phyloP scores from a whole-genome alignment of 129 eudicot species.

The Escallonia herrerae region DNA sequence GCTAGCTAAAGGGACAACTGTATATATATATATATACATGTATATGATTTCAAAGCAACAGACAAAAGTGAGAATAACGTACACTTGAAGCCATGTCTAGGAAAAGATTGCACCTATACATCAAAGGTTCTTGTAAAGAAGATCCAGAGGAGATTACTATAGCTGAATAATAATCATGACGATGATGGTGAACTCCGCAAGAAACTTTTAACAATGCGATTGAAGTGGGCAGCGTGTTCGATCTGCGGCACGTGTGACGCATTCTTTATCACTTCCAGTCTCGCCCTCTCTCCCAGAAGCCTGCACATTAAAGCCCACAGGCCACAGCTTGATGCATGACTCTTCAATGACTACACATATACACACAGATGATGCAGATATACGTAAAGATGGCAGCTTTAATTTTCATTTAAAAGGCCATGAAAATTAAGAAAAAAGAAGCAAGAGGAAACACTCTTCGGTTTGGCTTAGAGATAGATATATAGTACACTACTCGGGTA shows the following conservation, averaged over 20 bases:
- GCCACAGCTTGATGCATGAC: too few relatives aligned
- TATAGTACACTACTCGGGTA: too few relatives aligned
- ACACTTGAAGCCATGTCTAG: not conserved
- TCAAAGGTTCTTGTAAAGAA: conserved; percentile 1
- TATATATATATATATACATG: not conserved
- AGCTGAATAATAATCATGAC: not conserved
- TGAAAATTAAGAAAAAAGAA: too few relatives aligned
- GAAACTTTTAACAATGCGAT: conserved; percentile 40
- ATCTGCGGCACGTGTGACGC: conserved; percentile 59
- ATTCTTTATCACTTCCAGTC: conserved; percentile 54
- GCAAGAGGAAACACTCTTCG: too few relatives aligned
- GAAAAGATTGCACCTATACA: conserved; percentile 14
- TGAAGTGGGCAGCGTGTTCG: conserved; percentile 44
- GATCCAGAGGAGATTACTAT: not conserved
- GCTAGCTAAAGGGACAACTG: too few relatives aligned
- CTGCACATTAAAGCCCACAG: conserved; percentile 14
- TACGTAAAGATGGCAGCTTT: too few relatives aligned
- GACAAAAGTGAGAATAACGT: too few relatives aligned
- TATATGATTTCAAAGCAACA: not conserved
- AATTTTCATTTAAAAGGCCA: too few relatives aligned
- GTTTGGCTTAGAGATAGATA: too few relatives aligned
- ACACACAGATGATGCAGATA: too few relatives aligned
- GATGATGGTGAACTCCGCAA: conserved; percentile 8
- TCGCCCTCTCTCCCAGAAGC: conserved; percentile 53
- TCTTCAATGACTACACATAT: too few relatives aligned